Evolutionary conservation across 2,329 filamentous ascomycete species (phyloP).

Genomic region (Talaromyces sp.): DNA sequence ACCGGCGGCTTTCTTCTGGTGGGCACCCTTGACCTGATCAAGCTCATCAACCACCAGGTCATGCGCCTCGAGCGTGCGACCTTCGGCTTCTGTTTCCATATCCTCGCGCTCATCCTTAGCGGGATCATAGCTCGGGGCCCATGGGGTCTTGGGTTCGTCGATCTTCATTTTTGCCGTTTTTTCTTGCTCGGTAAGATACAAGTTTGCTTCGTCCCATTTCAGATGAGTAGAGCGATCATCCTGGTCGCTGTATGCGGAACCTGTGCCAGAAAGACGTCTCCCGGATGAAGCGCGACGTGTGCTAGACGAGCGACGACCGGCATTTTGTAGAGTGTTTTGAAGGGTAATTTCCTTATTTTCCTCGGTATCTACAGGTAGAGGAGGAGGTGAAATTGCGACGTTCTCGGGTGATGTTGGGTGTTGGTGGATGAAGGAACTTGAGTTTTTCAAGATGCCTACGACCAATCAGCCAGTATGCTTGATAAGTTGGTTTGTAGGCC

Average conservation of each 20-base stretch:
- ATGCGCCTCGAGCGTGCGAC: slow-evolving; percentile 61
- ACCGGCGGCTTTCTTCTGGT: slow-evolving; percentile 37
- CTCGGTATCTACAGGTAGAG: slow-evolving; percentile 40
- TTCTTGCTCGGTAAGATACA: slow-evolving; percentile 96
- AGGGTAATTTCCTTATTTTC: slow-evolving; percentile 82
- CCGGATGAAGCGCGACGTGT: slow-evolving; percentile 60
- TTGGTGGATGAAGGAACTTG: slow-evolving; percentile 58
- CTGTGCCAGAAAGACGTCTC: slow-evolving; percentile 65
- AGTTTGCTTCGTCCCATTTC: slow-evolving; percentile 98
- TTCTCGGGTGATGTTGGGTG: slow-evolving; percentile 44
- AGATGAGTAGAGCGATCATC: slow-evolving; percentile 70
- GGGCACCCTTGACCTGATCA: slow-evolving; percentile 47
- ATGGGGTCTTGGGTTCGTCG: slow-evolving; percentile 96
- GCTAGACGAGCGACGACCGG: slow-evolving; percentile 81
- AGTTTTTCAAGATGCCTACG: slow-evolving; percentile 93
- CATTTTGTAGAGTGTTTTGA: slow-evolving; percentile 91
- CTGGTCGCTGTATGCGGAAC: slow-evolving; percentile 40
- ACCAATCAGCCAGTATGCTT: background rate
- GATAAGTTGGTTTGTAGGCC: background rate
- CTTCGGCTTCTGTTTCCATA: slow-evolving; percentile 21
- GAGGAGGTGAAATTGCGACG: slow-evolving; percentile 31
- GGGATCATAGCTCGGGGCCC: slow-evolving; percentile 87
- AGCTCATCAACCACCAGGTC: slow-evolving; percentile 68
- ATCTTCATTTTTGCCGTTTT: slow-evolving; percentile 98
- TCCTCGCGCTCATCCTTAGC: slow-evolving; percentile 69